Conservation (phyloP, 495 filamentous ascomycete species). For the Penicillium manginii region DNA sequence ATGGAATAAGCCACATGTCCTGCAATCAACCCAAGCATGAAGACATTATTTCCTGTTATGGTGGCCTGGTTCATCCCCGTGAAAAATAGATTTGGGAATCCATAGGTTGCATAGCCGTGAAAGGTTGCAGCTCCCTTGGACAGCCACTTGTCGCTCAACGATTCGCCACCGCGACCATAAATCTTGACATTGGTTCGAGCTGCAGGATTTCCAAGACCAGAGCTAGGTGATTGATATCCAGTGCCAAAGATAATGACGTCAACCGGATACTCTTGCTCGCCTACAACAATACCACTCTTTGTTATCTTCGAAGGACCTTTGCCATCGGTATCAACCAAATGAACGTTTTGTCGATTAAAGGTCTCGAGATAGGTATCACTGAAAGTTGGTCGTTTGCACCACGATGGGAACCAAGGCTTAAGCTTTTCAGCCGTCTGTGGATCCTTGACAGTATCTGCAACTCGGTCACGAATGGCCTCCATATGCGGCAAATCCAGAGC, state of each 20-base stretch:
- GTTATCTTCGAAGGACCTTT: conserved; percentile 27
- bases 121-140: background rate
- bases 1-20: background rate
- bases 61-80: background rate
- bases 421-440: conserved; percentile 23
- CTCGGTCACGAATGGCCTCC: conserved; percentile 27
- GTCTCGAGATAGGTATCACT: conserved; percentile 33
- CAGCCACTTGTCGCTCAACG: background rate
- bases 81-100: background rate
- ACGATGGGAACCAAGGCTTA: conserved; percentile 29
- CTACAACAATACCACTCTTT: conserved; percentile 31
- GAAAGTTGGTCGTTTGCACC: conserved; percentile 36
- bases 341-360: conserved; percentile 36
- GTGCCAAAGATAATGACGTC: conserved; percentile 41
- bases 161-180: background rate
- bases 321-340: conserved; percentile 28
- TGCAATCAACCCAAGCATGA: background rate
- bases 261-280: conserved; percentile 33
- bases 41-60: background rate
- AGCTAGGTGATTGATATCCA: conserved; percentile 10
- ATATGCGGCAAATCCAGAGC: background rate
- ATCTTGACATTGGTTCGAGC: background rate
- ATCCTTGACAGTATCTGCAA: conserved; percentile 34
- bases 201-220: background rate
- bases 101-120: background rate